Evolutionary conservation across 768 basidiomycete genomes (phyloP).

Genomic region (Podaxis mareebaensis): DNA sequence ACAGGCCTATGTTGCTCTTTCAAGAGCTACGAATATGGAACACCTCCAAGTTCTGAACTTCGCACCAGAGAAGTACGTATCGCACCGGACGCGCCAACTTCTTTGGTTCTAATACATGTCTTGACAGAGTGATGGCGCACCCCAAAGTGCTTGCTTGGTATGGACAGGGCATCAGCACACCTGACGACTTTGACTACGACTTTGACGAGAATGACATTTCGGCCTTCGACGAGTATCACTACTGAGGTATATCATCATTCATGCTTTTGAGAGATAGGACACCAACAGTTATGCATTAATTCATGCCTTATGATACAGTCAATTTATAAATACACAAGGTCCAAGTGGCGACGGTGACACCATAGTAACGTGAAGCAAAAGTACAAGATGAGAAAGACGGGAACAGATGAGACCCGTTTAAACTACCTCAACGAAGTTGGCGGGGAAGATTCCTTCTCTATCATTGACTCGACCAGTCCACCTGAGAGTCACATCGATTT

Average conservation of each 20-base stretch:
- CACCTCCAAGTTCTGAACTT: slow-evolving; percentile 68
- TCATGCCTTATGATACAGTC: slow-evolving; percentile 2
- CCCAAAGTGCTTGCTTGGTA: slow-evolving; percentile 65
- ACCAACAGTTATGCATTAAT: neutral
- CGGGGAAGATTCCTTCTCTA: slow-evolving; percentile 72
- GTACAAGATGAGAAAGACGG: neutral
- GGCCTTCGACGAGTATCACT: slow-evolving; percentile 2
- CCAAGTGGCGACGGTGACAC: neutral
- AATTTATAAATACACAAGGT: neutral
- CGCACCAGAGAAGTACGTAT: slow-evolving; percentile 52
- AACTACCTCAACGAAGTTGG: slow-evolving; percentile 78
- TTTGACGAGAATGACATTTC: slow-evolving; percentile 27
- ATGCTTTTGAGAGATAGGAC: neutral
- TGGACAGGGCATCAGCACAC: slow-evolving; percentile 19
- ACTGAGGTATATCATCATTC: neutral
- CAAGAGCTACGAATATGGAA: slow-evolving; percentile 69
- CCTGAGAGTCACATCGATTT: slow-evolving; percentile 38
- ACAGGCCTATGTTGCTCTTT: slow-evolving; percentile 76
- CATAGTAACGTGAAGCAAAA: neutral
- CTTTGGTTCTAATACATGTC: neutral
- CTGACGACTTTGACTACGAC: slow-evolving; percentile 11
- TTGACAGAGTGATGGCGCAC: slow-evolving; percentile 60
- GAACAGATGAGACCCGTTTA: slow-evolving; percentile 19
- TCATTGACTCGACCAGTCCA: slow-evolving; percentile 74
- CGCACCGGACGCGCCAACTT: neutral